These are phyloP conservation scores for Pseudisothecium myosuroides DNA, from an alignment of 225 moss, liverwort and hornwort species.

Conservation along the genomic window DNA sequence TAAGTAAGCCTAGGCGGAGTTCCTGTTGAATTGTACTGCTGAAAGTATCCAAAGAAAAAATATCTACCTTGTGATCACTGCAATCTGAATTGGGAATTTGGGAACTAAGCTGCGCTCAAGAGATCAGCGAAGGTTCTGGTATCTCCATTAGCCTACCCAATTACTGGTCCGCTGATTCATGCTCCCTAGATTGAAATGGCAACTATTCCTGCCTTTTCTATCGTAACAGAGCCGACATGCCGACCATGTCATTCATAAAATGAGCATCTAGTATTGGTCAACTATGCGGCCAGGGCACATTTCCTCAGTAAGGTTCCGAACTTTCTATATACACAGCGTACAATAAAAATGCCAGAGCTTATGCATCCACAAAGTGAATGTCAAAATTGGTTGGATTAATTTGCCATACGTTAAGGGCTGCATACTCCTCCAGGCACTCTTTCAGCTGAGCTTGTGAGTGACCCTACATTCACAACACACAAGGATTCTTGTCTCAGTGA, in stretches of 20 bases:
- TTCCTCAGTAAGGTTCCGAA: background rate
- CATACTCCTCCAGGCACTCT: conserved; percentile 92
- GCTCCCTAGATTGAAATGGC: background rate
- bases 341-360: background rate
- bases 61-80: background rate
- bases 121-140: background rate
- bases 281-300: background rate
- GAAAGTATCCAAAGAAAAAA: background rate
- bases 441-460: conserved; percentile 91
- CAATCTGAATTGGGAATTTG: background rate
- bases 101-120: background rate
- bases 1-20: background rate
- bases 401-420: conserved; percentile 92
- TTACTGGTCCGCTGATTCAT: background rate
- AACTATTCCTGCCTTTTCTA: background rate
- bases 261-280: background rate
- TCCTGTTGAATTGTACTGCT: background rate
- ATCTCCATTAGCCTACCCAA: background rate
- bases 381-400: conserved; percentile 73
- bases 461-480: conserved; percentile 33
- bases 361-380: conserved; percentile 87
- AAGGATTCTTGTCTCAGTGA: background rate
- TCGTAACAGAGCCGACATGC: background rate
- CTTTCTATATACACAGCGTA: conserved; percentile 15
- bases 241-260: background rate